These are phyloP conservation scores for Spiromastix sp. DNA, from an alignment of 2,329 filamentous ascomycete species.

Conservation along the genomic window DNA sequence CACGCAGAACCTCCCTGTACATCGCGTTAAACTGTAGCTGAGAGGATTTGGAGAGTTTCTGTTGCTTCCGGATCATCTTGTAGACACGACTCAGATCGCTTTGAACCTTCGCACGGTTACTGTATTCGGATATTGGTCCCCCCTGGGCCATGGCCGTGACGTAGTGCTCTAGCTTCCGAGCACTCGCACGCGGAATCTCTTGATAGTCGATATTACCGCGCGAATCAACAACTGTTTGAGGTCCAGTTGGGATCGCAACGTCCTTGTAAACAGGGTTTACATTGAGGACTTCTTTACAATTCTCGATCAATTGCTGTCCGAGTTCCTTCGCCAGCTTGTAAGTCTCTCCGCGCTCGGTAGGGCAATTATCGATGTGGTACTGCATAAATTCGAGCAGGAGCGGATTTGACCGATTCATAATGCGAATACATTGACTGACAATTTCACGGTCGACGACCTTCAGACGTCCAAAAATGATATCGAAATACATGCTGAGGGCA, in stretches of 20 bases:
- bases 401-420: constrained; percentile 98
- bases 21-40: constrained; percentile 93
- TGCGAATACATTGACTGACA: constrained; percentile 94
- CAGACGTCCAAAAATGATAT: constrained; percentile 94
- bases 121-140: constrained; percentile 97
- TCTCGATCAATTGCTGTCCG: constrained; percentile 86
- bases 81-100: constrained; percentile 91
- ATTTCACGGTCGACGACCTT: constrained; percentile 93
- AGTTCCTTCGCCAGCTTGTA: constrained; percentile 97
- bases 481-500: constrained; percentile 96
- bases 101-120: constrained; percentile 95
- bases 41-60: constrained; percentile 92
- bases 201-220: constrained; percentile 88
- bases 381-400: constrained; percentile 98
- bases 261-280: constrained; percentile 90
- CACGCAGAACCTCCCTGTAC: constrained; percentile 88
- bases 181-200: constrained; percentile 75
- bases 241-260: constrained; percentile 81
- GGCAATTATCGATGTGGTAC: constrained; percentile 98
- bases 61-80: constrained; percentile 96
- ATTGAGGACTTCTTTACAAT: constrained; percentile 86
- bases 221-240: constrained; percentile 82
- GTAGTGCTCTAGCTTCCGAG: constrained; percentile 95
- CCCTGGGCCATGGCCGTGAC: constrained; percentile 98
- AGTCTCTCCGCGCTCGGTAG: constrained; percentile 90